phyloP scores from a whole-genome alignment of 768 basidiomycete species.

The Udeniomyces megalosporus region DNA sequence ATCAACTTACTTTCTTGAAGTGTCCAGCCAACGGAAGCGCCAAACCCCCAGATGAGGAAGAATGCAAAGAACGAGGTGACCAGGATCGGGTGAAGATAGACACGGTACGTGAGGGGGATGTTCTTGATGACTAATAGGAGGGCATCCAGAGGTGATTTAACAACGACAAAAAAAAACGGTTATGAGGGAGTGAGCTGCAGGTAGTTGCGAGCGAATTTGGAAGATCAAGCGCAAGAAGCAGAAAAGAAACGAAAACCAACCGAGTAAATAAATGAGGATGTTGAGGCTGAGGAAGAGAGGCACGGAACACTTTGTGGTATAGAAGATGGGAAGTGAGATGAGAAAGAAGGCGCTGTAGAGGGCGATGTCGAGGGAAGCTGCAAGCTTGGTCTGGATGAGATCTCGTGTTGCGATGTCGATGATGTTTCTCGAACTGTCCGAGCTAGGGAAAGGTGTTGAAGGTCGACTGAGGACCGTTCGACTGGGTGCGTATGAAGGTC shows the following conservation, averaged over 20 bases:
- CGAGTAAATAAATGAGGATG: conserved; percentile 11
- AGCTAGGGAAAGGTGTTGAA: not conserved
- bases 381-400: not conserved
- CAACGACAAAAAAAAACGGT: no score
- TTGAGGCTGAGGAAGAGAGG: conserved; percentile 6
- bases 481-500: not conserved
- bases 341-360: not conserved
- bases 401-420: not conserved
- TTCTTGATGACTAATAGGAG: no score
- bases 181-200: no score
- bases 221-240: not conserved
- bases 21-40: conserved; percentile 3
- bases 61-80: not conserved
- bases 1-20: conserved; percentile 3
- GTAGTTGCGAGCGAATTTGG: no score
- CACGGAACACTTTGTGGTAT: conserved; percentile 1
- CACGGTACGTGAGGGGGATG: no score
- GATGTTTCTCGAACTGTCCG: not conserved
- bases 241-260: not conserved
- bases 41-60: conserved; percentile 11
- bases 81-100: not conserved
- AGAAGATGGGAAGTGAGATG: conserved; percentile 5
- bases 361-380: not conserved
- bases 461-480: not conserved
- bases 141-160: no score